Evolutionary conservation across 495 filamentous ascomycete genomes (phyloP), one percentile per base, ranked within the genome.

Genomic region (Jackrogersella multiformis): DNA sequence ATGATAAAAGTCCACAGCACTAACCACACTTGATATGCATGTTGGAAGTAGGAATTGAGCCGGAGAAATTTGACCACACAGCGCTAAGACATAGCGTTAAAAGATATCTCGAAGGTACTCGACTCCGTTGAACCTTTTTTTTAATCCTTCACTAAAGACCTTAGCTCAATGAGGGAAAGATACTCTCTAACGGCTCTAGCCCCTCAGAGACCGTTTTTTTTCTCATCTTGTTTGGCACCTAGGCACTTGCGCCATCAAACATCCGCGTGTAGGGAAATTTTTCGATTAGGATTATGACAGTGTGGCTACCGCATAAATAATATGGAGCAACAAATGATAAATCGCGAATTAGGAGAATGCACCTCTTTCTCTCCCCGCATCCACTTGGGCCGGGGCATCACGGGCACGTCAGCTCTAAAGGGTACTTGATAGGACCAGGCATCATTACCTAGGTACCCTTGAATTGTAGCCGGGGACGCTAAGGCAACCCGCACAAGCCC

Each of bases 401-500:
- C 64, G 54, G 68, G 68, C 68, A 71, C 68, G 68, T 71, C 68
- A 71, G 55, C 54, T 60, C 53, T 67, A 54, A 56, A 55, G 42
- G 48, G 58, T 59, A 42, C 64, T 49, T 71, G 63, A 67, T 55
- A 68, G 57, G 59, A 56, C 35, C 45, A 66, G 32, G 56, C 61
- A 66, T 70, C 61, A 60, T 35, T 46, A n/a, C n/a, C n/a, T n/a
- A n/a, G n/a, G n/a, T n/a, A 63, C 36, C 68, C 63, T 56, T 55
- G 64, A 46, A 67, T 55, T 38, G 20, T 55, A 44, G 45, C 61
- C 49, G 63, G 68, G 35, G 58, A 71, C 64, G 60, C 69, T 71
- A 71, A 71, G 52, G 60, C 15, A 64, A 58, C 64, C 69, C 64
- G 60, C 69, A 64, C 69, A 71, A 64, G 60, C 64, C 69, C 64